Conservation (phyloP, 495 filamentous ascomycete genomes). For the Bacidia rubella region DNA sequence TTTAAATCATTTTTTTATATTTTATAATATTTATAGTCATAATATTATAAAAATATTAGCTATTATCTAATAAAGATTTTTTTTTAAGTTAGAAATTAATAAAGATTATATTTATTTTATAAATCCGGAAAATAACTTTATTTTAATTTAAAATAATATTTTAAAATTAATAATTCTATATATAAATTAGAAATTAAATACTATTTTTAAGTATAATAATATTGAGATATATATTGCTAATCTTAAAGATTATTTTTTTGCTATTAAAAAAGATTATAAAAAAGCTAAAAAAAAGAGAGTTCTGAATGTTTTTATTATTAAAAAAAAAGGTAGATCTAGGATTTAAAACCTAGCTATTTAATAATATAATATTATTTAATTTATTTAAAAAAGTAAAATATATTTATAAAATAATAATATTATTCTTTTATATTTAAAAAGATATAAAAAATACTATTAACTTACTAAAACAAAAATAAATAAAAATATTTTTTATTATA, state of each 20-base stretch:
- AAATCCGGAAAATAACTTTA: not conserved
- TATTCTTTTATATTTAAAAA: not conserved
- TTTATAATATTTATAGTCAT: not conserved
- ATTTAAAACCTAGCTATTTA: not conserved
- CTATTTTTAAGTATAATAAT: not conserved
- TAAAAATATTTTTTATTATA: not conserved
- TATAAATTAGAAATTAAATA: not conserved
- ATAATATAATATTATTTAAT: not conserved
- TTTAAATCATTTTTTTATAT: not conserved
- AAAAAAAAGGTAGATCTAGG: not conserved
- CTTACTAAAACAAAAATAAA: not conserved
- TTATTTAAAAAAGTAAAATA: not conserved
- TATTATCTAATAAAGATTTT: not conserved
- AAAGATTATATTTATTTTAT: not conserved
- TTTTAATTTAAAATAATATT: not conserved
- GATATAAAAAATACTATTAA: not conserved
- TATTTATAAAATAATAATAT: not conserved
- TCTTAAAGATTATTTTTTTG: not conserved
- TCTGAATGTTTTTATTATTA: slow-evolving; percentile 1
- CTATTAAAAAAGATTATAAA: not conserved
- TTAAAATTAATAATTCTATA: not conserved
- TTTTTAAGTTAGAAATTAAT: not conserved
- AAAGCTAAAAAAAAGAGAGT: not conserved
- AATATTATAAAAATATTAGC: not conserved
- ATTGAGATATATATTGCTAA: not conserved